Evolutionary conservation across 2,329 filamentous ascomycete species (phyloP).

Genomic region (Lecanicillium sp.): DNA sequence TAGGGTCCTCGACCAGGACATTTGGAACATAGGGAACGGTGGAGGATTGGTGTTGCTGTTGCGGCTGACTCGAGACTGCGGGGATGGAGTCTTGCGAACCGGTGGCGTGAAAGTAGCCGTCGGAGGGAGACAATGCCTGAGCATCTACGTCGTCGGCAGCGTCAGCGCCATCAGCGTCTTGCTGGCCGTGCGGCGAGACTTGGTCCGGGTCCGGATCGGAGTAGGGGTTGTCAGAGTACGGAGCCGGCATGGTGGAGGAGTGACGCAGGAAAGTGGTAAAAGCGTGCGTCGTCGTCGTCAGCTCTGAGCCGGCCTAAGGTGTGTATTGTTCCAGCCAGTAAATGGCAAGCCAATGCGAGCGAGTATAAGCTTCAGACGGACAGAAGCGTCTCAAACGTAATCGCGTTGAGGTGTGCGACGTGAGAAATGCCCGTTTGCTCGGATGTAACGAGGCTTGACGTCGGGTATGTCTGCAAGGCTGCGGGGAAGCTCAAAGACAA

Average conservation of each 20-base stretch:
- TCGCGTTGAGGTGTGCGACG: no score
- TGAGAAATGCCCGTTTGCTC: no score
- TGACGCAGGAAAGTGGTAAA: neutral
- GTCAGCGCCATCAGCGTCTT: conserved; percentile 11
- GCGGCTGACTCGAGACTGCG: conserved; percentile 14
- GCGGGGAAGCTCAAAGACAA: no score
- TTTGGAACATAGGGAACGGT: conserved; percentile 37
- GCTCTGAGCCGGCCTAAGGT: no score
- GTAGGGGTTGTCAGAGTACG: conserved; percentile 23
- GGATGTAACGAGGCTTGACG: no score
- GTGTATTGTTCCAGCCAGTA: no score
- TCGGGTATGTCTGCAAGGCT: no score
- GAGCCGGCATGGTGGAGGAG: conserved; percentile 6
- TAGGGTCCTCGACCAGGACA: conserved; percentile 40
- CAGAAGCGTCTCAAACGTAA: no score
- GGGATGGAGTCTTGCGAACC: conserved; percentile 18
- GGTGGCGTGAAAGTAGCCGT: conserved; percentile 41
- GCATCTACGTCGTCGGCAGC: conserved; percentile 9
- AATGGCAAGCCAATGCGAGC: no score
- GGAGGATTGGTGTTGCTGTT: conserved; percentile 18
- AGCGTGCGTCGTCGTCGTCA: no score
- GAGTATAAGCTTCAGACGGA: no score
- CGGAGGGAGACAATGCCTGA: conserved; percentile 38
- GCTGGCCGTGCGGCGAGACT: no score
- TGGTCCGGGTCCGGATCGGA: conserved; percentile 16